Evolutionary conservation across 176 grass and related monocot species (phyloP), one percentile per base, ranked within the genome.

Genomic region (Themeda triandra): DNA sequence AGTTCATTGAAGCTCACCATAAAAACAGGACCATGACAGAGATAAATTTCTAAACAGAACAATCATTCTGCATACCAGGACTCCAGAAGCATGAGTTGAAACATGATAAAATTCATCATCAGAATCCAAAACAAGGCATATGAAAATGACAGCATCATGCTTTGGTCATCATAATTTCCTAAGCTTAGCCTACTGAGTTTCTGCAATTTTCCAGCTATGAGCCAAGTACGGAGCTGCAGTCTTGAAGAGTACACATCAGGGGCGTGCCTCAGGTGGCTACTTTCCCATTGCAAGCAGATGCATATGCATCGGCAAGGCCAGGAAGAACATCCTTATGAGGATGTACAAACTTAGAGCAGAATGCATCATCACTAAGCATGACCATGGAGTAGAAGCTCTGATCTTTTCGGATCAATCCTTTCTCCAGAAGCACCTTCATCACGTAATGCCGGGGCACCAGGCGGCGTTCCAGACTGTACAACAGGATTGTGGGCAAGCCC

Each of bases 391-490:
- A 76, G 80, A 95, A 85, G 19, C 66, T 81, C 4, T 12, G 0
- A 37, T 90, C 35, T 83, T 64, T 12, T 31, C 2, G 45, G 2
- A 76, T 24, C 71, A 92, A 84, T 6, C 80, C 66, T 33, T 92
- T 89, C 45, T 73, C 81, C 39, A 41, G 81, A 44, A 95, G 79
- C 77, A 74, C 44, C 37, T 84, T 73, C 65, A 86, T 73, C 19
- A 88, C 88, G 3, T 77, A 84, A 82, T 84, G n/a, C 45, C 93
- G 56, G 73, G 93, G 90, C 23, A 18, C 74, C 44, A 87, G 6
- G 29, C 87, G 82, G 60, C 70, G 41, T 64, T 92, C 83, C n/a
- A 92, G 13, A 73, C 90, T 92, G 74, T 68, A 88, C 72, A 74
- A 42, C 23, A 95, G 13, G 18, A 92, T 44, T 0, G 25, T 0